These are phyloP conservation scores for Lotmaria passim DNA, from an alignment of 208 protist genomes.

Conservation along the genomic window DNA sequence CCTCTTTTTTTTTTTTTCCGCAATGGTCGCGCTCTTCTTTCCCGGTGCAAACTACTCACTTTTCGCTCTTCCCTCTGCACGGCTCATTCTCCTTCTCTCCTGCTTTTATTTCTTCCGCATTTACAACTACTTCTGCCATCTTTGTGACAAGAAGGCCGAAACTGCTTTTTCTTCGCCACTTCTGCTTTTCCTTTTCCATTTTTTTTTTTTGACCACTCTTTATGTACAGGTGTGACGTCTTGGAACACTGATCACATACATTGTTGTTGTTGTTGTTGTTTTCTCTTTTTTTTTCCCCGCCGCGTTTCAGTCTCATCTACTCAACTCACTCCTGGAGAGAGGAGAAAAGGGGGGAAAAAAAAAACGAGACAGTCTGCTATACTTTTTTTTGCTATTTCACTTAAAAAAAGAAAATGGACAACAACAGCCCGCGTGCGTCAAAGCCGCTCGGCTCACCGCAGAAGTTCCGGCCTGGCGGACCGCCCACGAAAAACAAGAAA, in stretches of 20 bases:
- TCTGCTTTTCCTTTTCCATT: not conserved
- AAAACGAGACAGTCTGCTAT: too few relatives aligned
- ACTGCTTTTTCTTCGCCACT: too few relatives aligned
- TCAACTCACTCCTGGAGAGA: too few relatives aligned
- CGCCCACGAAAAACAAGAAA: conserved; percentile 15
- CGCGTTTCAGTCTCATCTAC: too few relatives aligned
- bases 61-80: not conserved
- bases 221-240: too few relatives aligned
- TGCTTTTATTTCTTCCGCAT: not conserved
- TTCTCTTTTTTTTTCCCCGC: too few relatives aligned
- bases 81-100: not conserved
- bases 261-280: too few relatives aligned
- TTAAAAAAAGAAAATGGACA: conserved; percentile 25
- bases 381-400: too few relatives aligned
- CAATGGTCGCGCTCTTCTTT: not conserved
- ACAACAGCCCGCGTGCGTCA: conserved; percentile 7
- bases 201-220: not conserved
- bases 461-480: conserved; percentile 47
- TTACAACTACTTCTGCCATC: not conserved
- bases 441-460: conserved; percentile 38
- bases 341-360: too few relatives aligned
- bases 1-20: too few relatives aligned
- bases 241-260: too few relatives aligned
- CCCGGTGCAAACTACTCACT: not conserved
- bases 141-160: too few relatives aligned